Percentiles rank a stretch among this genome's conserved stretches.
Evolutionary conservation across 768 basidiomycete species (phyloP).

Genomic region (Kondoa malvinella): DNA sequence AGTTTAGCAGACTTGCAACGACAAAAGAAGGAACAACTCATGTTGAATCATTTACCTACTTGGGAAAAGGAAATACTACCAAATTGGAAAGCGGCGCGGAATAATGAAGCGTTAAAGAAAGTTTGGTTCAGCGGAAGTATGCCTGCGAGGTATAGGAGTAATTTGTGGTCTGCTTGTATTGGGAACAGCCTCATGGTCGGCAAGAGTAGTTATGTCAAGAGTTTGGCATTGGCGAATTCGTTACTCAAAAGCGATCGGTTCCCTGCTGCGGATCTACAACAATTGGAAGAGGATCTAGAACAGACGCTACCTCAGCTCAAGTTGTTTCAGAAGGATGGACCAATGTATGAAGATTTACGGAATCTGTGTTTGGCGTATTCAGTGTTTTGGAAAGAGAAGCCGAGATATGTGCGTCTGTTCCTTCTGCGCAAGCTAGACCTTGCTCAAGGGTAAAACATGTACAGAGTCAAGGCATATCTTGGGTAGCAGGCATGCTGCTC

Average conservation of each 20-base stretch:
- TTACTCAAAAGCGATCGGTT: constrained; percentile 50
- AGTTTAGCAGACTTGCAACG: constrained; percentile 46
- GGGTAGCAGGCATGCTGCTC: constrained; percentile 66
- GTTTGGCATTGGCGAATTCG: constrained; percentile 41
- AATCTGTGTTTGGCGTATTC: constrained; percentile 78
- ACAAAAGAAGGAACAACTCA: constrained; percentile 45
- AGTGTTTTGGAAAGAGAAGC: constrained; percentile 62
- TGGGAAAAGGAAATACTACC: constrained; percentile 70
- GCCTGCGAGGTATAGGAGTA: constrained; percentile 58
- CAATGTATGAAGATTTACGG: constrained; percentile 62
- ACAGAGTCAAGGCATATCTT: constrained; percentile 27
- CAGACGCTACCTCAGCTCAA: constrained; percentile 58
- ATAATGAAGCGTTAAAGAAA: constrained; percentile 28
- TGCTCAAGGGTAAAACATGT: neutral
- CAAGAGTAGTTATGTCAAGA: constrained; percentile 43
- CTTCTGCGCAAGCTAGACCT: neutral
- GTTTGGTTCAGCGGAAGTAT: constrained; percentile 74
- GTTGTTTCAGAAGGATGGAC: constrained; percentile 63
- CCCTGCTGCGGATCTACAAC: constrained; percentile 44
- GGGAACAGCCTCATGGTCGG: constrained; percentile 66
- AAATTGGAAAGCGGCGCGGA: constrained; percentile 53
- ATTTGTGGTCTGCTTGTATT: constrained; percentile 68
- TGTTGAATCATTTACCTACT: constrained; percentile 50
- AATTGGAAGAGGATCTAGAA: constrained; percentile 58
- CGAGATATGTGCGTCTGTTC: constrained; percentile 44